Conservation (phyloP, 805 yeast genomes). For the Metschnikowia henanensis region DNA sequence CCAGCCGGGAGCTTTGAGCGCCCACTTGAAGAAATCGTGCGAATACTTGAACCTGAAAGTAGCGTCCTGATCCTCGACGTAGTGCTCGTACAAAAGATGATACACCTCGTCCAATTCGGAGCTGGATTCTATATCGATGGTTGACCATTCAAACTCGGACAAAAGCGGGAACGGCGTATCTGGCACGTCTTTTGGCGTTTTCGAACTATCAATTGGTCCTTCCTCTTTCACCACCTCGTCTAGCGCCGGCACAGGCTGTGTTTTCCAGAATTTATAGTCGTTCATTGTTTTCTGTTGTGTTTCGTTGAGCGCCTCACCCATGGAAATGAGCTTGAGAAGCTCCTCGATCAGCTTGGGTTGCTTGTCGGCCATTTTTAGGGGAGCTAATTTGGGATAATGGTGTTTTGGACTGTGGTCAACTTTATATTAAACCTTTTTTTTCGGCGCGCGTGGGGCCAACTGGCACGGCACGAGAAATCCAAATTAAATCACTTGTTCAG, state of each 20-base stretch:
- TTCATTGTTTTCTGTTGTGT: conserved; percentile 62
- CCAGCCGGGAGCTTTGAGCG: conserved; percentile 94
- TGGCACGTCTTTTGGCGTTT: conserved; percentile 72
- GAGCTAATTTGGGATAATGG: too few relatives aligned
- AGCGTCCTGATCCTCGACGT: conserved; percentile 93
- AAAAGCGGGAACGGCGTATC: conserved; percentile 69
- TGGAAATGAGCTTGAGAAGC: conserved; percentile 51
- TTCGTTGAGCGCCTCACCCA: conserved; percentile 55
- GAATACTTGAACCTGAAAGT: conserved; percentile 90
- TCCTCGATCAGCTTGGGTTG: conserved; percentile 48
- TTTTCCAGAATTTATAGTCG: conserved; percentile 95
- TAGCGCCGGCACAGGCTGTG: conserved; percentile 89
- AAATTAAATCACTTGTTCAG: too few relatives aligned
- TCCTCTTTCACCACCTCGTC: conserved; percentile 66
- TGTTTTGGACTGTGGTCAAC: too few relatives aligned
- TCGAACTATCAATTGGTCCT: conserved; percentile 75
- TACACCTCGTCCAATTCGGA: conserved; percentile 75
- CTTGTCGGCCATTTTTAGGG: conserved; percentile 5
- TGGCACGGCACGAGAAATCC: too few relatives aligned
- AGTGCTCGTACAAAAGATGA: conserved; percentile 78
- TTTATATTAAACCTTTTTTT: neutral
- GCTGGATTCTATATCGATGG: conserved; percentile 57
- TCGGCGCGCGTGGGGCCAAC: too few relatives aligned
- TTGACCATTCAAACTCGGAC: conserved; percentile 86
- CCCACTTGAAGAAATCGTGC: conserved; percentile 85